Percentiles rank a stretch among this genome's conserved stretches.
Evolutionary conservation across 129 eudicot species (phyloP).

Genomic region (Glebionis coronaria): DNA sequence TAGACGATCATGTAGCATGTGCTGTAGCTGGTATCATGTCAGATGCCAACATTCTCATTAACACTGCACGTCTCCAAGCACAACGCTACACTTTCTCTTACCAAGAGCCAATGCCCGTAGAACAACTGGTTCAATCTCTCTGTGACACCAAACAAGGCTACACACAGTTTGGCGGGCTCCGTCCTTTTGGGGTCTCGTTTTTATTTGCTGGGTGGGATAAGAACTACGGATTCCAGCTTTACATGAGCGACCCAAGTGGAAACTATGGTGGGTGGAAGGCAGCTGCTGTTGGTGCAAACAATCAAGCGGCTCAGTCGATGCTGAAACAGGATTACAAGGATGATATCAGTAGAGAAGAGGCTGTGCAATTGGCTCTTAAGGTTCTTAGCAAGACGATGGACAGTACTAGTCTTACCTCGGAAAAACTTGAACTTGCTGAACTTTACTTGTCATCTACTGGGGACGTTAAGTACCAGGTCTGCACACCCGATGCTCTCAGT

Average conservation of each 20-base stretch:
- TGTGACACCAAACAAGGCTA: too few relatives aligned
- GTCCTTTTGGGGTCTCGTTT: slow-evolving; percentile 76
- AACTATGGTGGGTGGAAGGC: too few relatives aligned
- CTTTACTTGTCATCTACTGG: slow-evolving; percentile 52
- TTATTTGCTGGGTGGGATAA: slow-evolving; percentile 84
- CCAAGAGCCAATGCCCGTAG: slow-evolving; percentile 82
- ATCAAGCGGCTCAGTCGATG: slow-evolving; percentile 82
- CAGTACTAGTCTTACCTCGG: slow-evolving; percentile 48
- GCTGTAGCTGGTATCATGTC: too few relatives aligned
- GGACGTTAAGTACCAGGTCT: too few relatives aligned
- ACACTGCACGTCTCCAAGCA: slow-evolving; percentile 75
- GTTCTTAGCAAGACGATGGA: slow-evolving; percentile 84
- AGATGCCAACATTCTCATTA: slow-evolving; percentile 73
- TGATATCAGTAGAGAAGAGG: slow-evolving; percentile 61
- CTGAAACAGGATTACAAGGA: slow-evolving; percentile 73
- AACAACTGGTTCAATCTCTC: too few relatives aligned
- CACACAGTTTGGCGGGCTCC: too few relatives aligned
- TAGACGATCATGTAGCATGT: too few relatives aligned
- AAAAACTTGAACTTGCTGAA: slow-evolving; percentile 71
- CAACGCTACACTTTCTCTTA: slow-evolving; percentile 60
- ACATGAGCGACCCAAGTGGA: slow-evolving; percentile 87
- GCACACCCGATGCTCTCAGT: too few relatives aligned
- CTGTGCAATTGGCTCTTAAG: slow-evolving; percentile 62
- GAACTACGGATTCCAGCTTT: slow-evolving; percentile 69
- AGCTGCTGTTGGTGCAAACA: slow-evolving; percentile 75